Evolutionary conservation across 2,329 filamentous ascomycete genomes (phyloP), one percentile per base, ranked within the genome.

Genomic region (Curvularia eragrostidis): DNA sequence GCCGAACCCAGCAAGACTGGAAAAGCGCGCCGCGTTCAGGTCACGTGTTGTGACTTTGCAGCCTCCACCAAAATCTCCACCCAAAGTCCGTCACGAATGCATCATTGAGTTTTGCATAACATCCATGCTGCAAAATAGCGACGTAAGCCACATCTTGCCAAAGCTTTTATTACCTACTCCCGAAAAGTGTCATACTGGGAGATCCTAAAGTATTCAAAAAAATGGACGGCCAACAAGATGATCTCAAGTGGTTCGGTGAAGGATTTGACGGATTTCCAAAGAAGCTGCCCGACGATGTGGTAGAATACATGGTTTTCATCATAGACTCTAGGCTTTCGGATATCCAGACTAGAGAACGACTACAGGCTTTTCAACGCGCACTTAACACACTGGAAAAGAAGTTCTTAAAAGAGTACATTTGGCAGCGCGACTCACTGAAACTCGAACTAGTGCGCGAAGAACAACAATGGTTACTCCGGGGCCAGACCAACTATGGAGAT

Each of bases 341-440:
- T 18, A 82, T 84, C 54, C 85, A 85, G 62, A 79, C 85, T n/a
- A 81, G 91, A 10, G 77, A 85, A 23, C 83, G 84, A 19, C 82
- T 97, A n/a, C 89, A 91, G 55, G 79, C 84, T 19, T 83, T 97
- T 9, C 87, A 92, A 52, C 91, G 87, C 74, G 84, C 87, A 1
- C 88, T 90, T 0, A 78, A 84, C 2, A 82, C 87, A 26, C 77
- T 95, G n/a, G 80, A 80, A 24, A 86, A 86, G 42, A 80, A 83
- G 2, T 78, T 92, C 7, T 82, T 94, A n/a, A 88, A 86, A 65
- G 89, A 91, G 60, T 97, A 97, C 69, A 96, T 99, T 61, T 99
- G 95, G 95, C 95, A 99, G 75, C 87, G 93, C 12, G 93, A 97
- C 52, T 79, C 82, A 0, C 93, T 99, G 62, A 84, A 82, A n/a